phyloP scores from a whole-genome alignment of 2,329 filamentous ascomycete species.

The Exophiala sp. region DNA sequence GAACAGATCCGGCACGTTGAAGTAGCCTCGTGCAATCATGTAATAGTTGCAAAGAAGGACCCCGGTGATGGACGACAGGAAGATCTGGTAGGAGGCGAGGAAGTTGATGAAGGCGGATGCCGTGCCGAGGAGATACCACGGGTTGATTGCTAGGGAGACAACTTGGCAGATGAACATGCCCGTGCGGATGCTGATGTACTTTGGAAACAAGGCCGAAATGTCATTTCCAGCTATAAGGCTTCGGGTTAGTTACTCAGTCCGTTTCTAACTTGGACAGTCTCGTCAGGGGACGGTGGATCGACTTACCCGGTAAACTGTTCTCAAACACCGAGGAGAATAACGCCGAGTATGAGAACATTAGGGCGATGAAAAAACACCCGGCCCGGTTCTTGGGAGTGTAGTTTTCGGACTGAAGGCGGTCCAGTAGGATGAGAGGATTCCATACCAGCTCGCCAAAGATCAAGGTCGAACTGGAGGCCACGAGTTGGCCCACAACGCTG shows the following conservation, averaged over 20 bases:
- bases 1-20: slow-evolving; percentile 41
- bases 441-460: slow-evolving; percentile 62
- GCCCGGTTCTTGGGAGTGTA: slow-evolving; percentile 64
- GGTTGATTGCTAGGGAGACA: slow-evolving; percentile 43
- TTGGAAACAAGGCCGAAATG: slow-evolving; percentile 47
- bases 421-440: slow-evolving; percentile 65
- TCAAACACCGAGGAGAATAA: slow-evolving; percentile 11
- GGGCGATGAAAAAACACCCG: slow-evolving; percentile 62
- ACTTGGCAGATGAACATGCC: slow-evolving; percentile 47
- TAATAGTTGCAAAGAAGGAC: slow-evolving; percentile 27
- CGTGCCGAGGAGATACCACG: slow-evolving; percentile 48
- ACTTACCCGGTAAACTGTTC: slow-evolving; percentile 10
- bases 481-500: slow-evolving; percentile 76
- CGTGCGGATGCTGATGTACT: slow-evolving; percentile 52
- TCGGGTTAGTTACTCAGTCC: too few species aligned
- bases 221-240: slow-evolving; percentile 32
- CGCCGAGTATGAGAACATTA: slow-evolving; percentile 46
- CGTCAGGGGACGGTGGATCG: too few species aligned
- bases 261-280: too few species aligned
- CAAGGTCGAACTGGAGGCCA: slow-evolving; percentile 61
- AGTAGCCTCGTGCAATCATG: slow-evolving; percentile 26
- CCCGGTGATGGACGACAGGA: slow-evolving; percentile 41
- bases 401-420: slow-evolving; percentile 51
- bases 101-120: slow-evolving; percentile 46
- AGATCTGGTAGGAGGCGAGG: slow-evolving; percentile 42